Evolutionary conservation across 192 early-diverging fungal species (phyloP).

Genomic region (Polychytrium aggregatum): DNA sequence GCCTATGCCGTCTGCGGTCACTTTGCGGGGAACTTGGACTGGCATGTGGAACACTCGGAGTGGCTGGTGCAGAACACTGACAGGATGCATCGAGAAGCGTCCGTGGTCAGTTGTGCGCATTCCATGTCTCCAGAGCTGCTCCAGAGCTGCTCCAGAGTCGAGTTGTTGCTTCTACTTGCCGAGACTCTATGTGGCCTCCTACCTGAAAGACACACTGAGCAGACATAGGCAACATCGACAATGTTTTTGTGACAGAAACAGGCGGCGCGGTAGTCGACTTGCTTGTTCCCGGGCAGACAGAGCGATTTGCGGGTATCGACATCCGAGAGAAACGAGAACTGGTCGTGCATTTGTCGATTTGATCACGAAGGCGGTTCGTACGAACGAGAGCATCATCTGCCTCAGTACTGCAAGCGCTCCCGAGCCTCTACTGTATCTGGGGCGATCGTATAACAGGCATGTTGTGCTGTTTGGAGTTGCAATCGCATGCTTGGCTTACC

Average conservation of each 20-base stretch:
- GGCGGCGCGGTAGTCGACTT: constrained; percentile 85
- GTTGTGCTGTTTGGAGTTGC: neutral
- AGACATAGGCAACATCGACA: constrained; percentile 92
- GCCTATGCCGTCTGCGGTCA: no score
- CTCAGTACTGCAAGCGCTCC: no score
- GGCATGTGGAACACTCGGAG: constrained; percentile 10
- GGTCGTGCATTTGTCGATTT: no score
- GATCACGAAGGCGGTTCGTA: no score
- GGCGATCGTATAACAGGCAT: neutral
- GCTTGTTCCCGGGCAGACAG: constrained; percentile 59
- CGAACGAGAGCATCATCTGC: no score
- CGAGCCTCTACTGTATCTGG: no score
- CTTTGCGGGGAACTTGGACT: constrained; percentile 6
- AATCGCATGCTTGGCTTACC: constrained; percentile 35
- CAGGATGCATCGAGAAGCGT: neutral
- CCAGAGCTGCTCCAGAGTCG: no score
- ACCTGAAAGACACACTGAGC: constrained; percentile 95
- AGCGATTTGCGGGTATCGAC: constrained; percentile 60
- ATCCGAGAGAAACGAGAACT: constrained; percentile 73
- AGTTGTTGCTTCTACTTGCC: no score
- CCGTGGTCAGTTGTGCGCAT: neutral
- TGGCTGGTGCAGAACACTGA: constrained; percentile 6
- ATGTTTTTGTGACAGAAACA: constrained; percentile 96
- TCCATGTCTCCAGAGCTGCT: neutral
- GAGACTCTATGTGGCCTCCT: constrained; percentile 21